Evolutionary conservation across 2,329 filamentous ascomycete genomes (phyloP), one percentile per base, ranked within the genome.

Genomic region (Sporothrix brunneoviolacea): DNA sequence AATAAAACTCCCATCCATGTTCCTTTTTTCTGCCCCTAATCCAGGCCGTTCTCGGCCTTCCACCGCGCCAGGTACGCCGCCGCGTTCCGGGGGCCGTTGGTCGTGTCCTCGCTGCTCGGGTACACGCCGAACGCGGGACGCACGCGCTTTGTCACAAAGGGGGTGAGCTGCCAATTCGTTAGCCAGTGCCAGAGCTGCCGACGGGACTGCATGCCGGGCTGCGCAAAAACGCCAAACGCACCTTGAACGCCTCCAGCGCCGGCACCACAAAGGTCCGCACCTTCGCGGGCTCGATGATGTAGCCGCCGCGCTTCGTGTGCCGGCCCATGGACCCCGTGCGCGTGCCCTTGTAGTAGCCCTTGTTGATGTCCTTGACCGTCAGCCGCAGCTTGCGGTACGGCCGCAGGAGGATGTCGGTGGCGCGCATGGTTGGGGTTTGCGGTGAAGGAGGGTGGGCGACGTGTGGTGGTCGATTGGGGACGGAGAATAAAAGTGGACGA

Each of bases 341-440:
- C 61, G 86, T 96, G 65, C 93, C 93, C 77, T 97, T 97, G 82
- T 98, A 98, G 80, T 84, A 98, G 59, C 91, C 91, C 65, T 89
- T 88, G 67, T 86, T 87, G 65, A 91, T 84, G 69, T 93, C 84
- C 72, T 98, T 98, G 59, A 91, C 95, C 12, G 88, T 96, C 63
- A 98, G 80, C 48, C 79, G 77, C 53, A 91, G 74, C 64, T 91
- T 89, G 68, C 83, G 80, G 62, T 89, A 79, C 52, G 80, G 78
- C 65, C 82, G 72, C 60, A 78, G 76, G 61, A 95, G 82, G 57
- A 72, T 66, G 62, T 79, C 74, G 15, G 86, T 87, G 50, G 86
- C 79, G 66, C 80, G 77, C 82, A 87, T 88, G 55, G 65, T 71
- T 59, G 54, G 41, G 40, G 46, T 13, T 27, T 13, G 5, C 18